Conservation (phyloP, 108 stramenopile genomes). For the Nitzschia putrida region DNA sequence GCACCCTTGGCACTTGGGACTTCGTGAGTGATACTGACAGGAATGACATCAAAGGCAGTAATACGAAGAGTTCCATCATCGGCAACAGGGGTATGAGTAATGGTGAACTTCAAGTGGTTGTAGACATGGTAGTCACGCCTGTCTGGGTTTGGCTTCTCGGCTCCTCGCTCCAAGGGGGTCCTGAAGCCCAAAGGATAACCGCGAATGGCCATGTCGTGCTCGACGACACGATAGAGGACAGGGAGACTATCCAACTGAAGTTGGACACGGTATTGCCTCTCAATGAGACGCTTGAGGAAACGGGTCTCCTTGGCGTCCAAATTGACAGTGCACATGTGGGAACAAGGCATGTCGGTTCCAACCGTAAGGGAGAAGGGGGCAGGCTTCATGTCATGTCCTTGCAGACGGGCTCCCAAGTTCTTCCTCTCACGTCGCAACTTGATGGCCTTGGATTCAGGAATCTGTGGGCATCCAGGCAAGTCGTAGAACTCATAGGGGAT, state of each 20-base stretch:
- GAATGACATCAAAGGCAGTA: constrained; percentile 92
- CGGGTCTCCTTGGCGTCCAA: constrained; percentile 61
- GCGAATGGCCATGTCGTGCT: constrained; percentile 77
- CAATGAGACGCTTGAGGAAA: constrained; percentile 82
- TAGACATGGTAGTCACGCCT: constrained; percentile 57
- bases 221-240: constrained; percentile 72
- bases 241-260: constrained; percentile 84
- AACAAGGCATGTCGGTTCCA: constrained; percentile 54
- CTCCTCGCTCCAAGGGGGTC: constrained; percentile 38
- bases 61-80: constrained; percentile 78
- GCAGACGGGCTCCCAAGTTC: constrained; percentile 72
- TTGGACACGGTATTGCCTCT: constrained; percentile 93
- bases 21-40: constrained; percentile 87
- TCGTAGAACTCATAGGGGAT: constrained; percentile 92
- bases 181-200: constrained; percentile 88
- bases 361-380: constrained; percentile 63
- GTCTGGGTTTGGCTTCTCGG: constrained; percentile 12
- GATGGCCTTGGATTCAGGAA: neutral
- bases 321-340: constrained; percentile 53
- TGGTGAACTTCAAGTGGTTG: constrained; percentile 92
- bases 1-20: constrained; percentile 9
- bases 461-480: constrained; percentile 74
- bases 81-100: constrained; percentile 77
- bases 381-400: constrained; percentile 66
- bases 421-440: constrained; percentile 46